Base-by-base conservation (phyloP, 306 rosid genomes). In the Cucumis hystrix region DNA sequence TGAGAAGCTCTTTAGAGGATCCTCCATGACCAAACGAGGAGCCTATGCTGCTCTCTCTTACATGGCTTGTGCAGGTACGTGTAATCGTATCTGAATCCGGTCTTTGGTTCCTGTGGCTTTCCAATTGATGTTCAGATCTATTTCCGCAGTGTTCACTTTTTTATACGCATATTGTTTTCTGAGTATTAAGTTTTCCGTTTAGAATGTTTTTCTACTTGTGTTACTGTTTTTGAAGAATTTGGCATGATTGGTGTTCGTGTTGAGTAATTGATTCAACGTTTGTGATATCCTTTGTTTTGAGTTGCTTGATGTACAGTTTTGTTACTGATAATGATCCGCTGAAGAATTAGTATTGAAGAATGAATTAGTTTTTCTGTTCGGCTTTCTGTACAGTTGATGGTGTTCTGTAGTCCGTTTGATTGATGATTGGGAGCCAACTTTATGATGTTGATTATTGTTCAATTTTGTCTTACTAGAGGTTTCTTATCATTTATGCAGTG, bases 1-100 rank as follows among this genome's bases (percentile, higher is more conserved):
- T 6, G 90, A 83, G 43, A 84, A 90, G 78, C 89, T 90, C 66
- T 92, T 90, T 86, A 85, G 83, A 87, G 96, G 97, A 23, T 92
- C 98, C 77, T 78, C 94, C 85, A 90, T 95, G 95, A 85, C 97
- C 83, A 85, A 83, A 78, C 97, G 96, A 15, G 96, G 98, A 20
- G 96, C 92, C 69, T 88, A 79, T 69, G 98, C 97, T 7, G 96
- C 98, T 25, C 57, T 92, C 76, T 95, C 96, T 10, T 92, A 95
- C 79, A 95, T 95, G 98, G 74, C 91, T 28, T 95, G 96, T 75
- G 96, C 98, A 4, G 96, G 97, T 93, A 72, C 64, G 60, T 8
- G 3, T 49, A 10, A 49, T 49, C 60, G 60, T 60, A 15, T 23
- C 6, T 25, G 41, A 49, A 49, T 16, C 15, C 23, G 60, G 7